These are phyloP conservation scores for Mortierella hygrophila DNA, from an alignment of 192 early-diverging fungal species.

Conservation along the genomic window DNA sequence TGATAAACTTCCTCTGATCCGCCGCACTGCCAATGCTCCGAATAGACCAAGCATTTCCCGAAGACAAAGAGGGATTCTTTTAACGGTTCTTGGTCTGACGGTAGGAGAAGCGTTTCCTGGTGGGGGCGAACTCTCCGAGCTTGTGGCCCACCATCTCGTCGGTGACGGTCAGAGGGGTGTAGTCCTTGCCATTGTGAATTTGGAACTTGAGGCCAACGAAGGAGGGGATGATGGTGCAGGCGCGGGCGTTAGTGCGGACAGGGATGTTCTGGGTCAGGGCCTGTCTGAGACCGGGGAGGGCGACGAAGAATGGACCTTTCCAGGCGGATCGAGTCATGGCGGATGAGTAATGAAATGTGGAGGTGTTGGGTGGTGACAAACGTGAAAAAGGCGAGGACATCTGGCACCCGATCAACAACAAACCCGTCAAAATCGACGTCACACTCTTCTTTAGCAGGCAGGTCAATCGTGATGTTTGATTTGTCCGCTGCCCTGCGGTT, in stretches of 20 bases:
- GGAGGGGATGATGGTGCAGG: constrained; percentile 91
- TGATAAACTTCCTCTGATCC: not conserved
- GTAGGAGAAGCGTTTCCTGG: constrained; percentile 87
- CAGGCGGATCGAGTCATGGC: constrained; percentile 75
- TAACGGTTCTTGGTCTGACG: constrained; percentile 83
- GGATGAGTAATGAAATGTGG: not conserved
- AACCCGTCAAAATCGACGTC: not conserved
- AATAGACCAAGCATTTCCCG: not conserved
- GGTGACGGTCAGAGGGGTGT: constrained; percentile 83
- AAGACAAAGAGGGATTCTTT: constrained; percentile 7
- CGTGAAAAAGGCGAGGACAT: constrained; percentile 8
- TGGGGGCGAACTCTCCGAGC: constrained; percentile 94
- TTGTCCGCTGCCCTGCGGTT: not conserved
- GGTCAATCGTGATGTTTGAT: not conserved
- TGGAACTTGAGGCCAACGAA: constrained; percentile 90
- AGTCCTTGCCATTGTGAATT: constrained; percentile 95
- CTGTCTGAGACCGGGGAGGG: constrained; percentile 71
- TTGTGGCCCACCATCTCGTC: constrained; percentile 97
- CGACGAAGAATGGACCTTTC: constrained; percentile 73
- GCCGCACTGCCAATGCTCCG: not conserved
- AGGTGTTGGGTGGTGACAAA: not conserved
- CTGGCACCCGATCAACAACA: not conserved
- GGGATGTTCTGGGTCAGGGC: constrained; percentile 70
- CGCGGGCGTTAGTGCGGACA: constrained; percentile 82
- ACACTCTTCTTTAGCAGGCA: not conserved